Evolutionary conservation across 768 basidiomycete genomes (phyloP).

Genomic region (Suillus occidentalis): DNA sequence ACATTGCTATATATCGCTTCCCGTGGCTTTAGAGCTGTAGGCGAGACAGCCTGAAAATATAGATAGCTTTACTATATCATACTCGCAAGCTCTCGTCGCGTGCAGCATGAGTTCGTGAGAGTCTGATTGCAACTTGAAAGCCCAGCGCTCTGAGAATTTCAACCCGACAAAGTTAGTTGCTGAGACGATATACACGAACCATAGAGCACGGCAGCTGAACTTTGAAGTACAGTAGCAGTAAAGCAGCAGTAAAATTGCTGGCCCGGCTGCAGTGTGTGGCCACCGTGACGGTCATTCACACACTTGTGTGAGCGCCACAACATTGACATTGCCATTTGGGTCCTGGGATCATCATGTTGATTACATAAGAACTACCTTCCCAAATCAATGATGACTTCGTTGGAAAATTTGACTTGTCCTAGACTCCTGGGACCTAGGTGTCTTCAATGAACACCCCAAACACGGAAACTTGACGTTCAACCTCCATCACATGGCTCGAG

Average conservation of each 20-base stretch:
- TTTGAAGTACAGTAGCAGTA: not conserved
- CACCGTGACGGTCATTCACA: not conserved
- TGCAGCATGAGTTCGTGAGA: not conserved
- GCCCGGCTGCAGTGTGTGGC: not conserved
- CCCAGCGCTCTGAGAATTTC: not conserved
- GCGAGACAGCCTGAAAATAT: not conserved
- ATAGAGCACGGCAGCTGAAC: not conserved
- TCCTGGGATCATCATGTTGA: too few species aligned
- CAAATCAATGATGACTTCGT: too few species aligned
- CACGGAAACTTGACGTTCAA: constrained; percentile 60
- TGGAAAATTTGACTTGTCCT: too few species aligned
- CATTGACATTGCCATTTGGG: too few species aligned
- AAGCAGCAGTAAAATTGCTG: not conserved
- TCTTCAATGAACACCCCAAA: constrained; percentile 1
- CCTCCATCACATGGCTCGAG: constrained; percentile 73
- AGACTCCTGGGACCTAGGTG: too few species aligned
- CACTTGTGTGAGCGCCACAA: not conserved
- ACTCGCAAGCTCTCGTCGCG: not conserved
- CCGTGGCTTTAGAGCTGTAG: not conserved
- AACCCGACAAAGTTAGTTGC: not conserved
- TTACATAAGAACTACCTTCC: too few species aligned
- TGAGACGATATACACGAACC: not conserved
- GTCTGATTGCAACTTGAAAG: not conserved
- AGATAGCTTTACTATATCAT: not conserved
- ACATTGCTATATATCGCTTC: not conserved